Base-by-base conservation (phyloP, 345 rosid genomes). In the Gossypium thurberi region DNA sequence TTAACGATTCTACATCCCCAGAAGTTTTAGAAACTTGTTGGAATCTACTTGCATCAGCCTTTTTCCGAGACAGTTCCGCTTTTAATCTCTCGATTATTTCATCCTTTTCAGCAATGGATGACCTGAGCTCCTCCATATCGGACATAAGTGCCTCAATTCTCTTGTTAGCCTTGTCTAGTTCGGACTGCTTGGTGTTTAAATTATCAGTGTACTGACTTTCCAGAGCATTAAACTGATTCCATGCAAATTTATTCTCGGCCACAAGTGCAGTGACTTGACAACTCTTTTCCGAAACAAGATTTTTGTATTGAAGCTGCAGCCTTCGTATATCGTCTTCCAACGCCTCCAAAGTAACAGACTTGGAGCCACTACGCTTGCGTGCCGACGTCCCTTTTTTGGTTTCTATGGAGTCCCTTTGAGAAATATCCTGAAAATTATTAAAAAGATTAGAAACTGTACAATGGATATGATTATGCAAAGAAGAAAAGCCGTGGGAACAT, bases 201-300 rank as follows among this genome's bases (percentile, higher is more conserved):
- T 85, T 93, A 56, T 74, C 74, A 14, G 78, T 78, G 63, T 82
- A 86, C 44, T 75, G 84, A 70, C 72, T 87, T 74, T 96, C 92
- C 72, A 87, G 60, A 67, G 77, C 44, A 64, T 83, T 86, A 73
- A 82, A 85, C 78, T 96, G 98, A 78, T 87, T 79, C 97, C 97
- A 87, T 5, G 87, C 81, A 76, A 94, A 94, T 53, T 85, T 80
- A 69, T 87, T 89, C 82, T 92, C 92, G 23, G 78, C 77, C 80
- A 81, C 4, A 20, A 92, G 85, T 7, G 84, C 81, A 59, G 93
- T 79, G 15, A 84, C 78, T 71, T 90, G 90, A 21, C 81, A 74
- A 37, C 74, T 75, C 87, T 84, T 90, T 61, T 88, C 91, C 20
- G 84, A 76, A 74, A 82, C 78, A 84, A 90, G 84, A 81, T 84